Base-by-base conservation (phyloP, 257 asterid genomes). In the Phtheirospermum japonicum region DNA sequence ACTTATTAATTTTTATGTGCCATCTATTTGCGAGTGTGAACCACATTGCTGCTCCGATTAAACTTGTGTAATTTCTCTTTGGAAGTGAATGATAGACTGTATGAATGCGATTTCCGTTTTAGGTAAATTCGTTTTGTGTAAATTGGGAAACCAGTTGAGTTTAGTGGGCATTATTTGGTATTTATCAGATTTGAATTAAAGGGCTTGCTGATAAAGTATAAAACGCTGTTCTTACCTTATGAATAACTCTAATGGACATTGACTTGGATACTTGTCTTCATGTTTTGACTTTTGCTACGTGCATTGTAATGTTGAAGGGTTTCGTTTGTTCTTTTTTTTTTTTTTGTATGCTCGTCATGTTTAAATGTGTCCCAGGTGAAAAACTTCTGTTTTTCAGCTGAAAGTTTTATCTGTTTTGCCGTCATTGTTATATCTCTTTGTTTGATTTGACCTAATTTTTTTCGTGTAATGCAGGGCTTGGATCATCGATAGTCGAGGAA, bases 401-500 rank as follows among this genome's bases (percentile, higher is more conserved):
- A 36, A 53, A 18, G 1, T 6, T 13, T 4, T 13, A 14, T 46
- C 10, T 48, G 52, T 46, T 50, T 6, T 33, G 4, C 42, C 42
- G 11, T 36, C 4, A 14, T 5, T 45, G 9, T 4, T n/a, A 45
- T 7, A 45, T 7, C 52, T 6, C 3, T 20, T 28, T 48, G 17
- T 59, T 18, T 2, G 59, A 2, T 59, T 45, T 67, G 46, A 61
- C 34, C 2, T 8, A 34, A 26, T 18, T 9, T n/a, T n/a, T 12
- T 32, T 17, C 40, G 34, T 28, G 37, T 61, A 58, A 66, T 71
- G 77, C 83, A 90, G 96, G 80, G 61, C 81, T 64, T 93, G 97
- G 99, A 76, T 89, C 28, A 69, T 93, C 12, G 77, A 81, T 56
- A 57, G 89, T 62, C 79, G 83, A 66, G 95, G 88, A 32, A 75